phyloP scores from a whole-genome alignment of 2,329 filamentous ascomycete genomes.

The Amauroascus niger region DNA sequence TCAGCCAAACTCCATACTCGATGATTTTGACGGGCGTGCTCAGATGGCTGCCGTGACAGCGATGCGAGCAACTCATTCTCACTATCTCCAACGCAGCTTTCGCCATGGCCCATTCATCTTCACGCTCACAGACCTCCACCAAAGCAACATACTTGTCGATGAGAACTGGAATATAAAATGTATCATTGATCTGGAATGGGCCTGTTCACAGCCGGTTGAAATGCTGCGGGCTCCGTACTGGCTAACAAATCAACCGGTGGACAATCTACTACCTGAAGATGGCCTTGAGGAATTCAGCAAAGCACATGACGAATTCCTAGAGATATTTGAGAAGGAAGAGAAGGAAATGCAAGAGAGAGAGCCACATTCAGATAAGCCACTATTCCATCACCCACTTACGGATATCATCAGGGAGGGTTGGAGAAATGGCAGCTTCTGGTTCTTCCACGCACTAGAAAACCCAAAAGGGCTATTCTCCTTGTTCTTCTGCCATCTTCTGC shows the following conservation, averaged over 20 bases:
- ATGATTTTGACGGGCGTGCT: neutral
- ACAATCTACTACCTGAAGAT: slow-evolving; percentile 15
- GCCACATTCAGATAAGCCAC: neutral
- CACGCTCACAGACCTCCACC: slow-evolving; percentile 26
- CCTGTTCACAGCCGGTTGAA: slow-evolving; percentile 19
- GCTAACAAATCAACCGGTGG: slow-evolving; percentile 21
- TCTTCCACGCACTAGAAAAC: neutral
- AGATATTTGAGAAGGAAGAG: slow-evolving; percentile 14
- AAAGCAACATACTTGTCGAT: slow-evolving; percentile 29
- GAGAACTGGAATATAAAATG: slow-evolving; percentile 27
- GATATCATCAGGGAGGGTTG: neutral
- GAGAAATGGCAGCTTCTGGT: neutral
- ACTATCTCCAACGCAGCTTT: slow-evolving; percentile 4
- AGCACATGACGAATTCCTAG: slow-evolving; percentile 17
- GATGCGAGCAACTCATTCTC: neutral
- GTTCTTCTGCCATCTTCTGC: neutral
- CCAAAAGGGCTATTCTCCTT: neutral
- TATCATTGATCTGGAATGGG: slow-evolving; percentile 32
- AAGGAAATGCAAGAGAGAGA: neutral
- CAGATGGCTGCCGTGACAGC: slow-evolving; percentile 23
- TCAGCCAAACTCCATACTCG: slow-evolving; percentile 22
- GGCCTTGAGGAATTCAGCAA: slow-evolving; percentile 12
- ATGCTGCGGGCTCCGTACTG: slow-evolving; percentile 26
- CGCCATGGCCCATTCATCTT: slow-evolving; percentile 27
- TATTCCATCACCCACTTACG: neutral